Percentiles rank a stretch among this genome's conserved stretches.
Conservation (phyloP, 768 basidiomycete genomes). For the Lyophyllum decastes region DNA sequence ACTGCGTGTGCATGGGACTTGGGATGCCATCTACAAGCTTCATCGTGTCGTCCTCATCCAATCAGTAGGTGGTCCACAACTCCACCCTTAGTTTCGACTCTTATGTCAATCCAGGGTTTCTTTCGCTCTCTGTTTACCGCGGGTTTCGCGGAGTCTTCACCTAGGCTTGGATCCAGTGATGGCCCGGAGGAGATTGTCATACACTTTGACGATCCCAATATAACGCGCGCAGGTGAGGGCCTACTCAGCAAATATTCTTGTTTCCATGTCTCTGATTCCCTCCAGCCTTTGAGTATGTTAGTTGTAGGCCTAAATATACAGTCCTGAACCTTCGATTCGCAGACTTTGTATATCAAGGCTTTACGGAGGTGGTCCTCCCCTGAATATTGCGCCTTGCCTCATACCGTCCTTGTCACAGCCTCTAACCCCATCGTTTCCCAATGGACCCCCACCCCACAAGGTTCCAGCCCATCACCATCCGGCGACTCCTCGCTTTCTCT, state of each 20-base stretch:
- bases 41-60: constrained; percentile 90
- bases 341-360: constrained; percentile 86
- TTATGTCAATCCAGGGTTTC: constrained; percentile 59
- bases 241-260: background rate
- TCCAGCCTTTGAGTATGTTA: constrained; percentile 84
- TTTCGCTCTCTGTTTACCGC: constrained; percentile 86
- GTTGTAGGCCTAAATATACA: background rate
- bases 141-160: constrained; percentile 68
- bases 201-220: constrained; percentile 82
- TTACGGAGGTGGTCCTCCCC: constrained; percentile 82
- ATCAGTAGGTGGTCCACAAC: constrained; percentile 51
- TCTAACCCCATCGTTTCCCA: constrained; percentile 68
- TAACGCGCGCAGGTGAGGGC: constrained; percentile 80
- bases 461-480: constrained; percentile 63
- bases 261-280: constrained; percentile 14
- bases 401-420: constrained; percentile 69
- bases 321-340: constrained; percentile 6
- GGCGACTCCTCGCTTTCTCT: constrained; percentile 76
- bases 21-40: constrained; percentile 73
- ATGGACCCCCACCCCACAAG: constrained; percentile 24
- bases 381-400: constrained; percentile 65
- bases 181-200: constrained; percentile 63
- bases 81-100: background rate
- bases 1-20: constrained; percentile 63
- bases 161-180: constrained; percentile 25